Percentiles rank a stretch among this genome's conserved stretches.
phyloP scores from a whole-genome alignment of 2,329 filamentous ascomycete genomes.

The Fusarium dlaminii region DNA sequence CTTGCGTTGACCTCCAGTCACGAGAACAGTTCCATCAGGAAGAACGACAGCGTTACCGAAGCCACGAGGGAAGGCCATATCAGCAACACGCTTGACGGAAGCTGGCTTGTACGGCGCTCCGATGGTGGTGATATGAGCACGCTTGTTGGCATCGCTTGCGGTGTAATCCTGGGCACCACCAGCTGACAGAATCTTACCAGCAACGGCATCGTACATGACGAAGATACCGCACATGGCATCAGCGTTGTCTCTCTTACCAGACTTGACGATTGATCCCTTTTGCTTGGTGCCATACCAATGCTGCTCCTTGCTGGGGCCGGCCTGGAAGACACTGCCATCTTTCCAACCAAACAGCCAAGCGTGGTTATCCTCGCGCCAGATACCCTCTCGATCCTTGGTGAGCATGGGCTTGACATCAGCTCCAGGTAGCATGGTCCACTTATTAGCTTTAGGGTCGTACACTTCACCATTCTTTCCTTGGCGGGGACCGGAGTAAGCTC shows the following conservation, averaged over 20 bases:
- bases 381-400: slow-evolving; percentile 59
- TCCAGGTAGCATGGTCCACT: slow-evolving; percentile 57
- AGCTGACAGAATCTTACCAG: slow-evolving; percentile 62
- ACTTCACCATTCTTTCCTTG: slow-evolving; percentile 66
- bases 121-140: slow-evolving; percentile 60
- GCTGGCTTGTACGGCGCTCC: slow-evolving; percentile 33
- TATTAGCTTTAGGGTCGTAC: slow-evolving; percentile 55
- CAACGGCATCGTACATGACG: slow-evolving; percentile 66
- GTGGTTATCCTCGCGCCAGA: slow-evolving; percentile 55
- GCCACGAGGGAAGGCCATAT: slow-evolving; percentile 51
- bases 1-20: slow-evolving; percentile 49
- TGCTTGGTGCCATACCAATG: slow-evolving; percentile 64
- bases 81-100: slow-evolving; percentile 20
- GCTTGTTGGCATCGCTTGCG: slow-evolving; percentile 49
- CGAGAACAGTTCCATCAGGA: slow-evolving; percentile 56
- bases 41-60: slow-evolving; percentile 57
- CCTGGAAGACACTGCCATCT: slow-evolving; percentile 62
- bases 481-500: slow-evolving; percentile 58
- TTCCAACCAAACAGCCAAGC: slow-evolving; percentile 53
- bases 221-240: slow-evolving; percentile 62
- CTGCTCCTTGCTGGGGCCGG: slow-evolving; percentile 62
- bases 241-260: slow-evolving; percentile 47
- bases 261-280: slow-evolving; percentile 45
- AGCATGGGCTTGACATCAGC: slow-evolving; percentile 59
- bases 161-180: slow-evolving; percentile 59